Evolutionary conservation across 2,329 filamentous ascomycete species (phyloP), one percentile per base, ranked within the genome.

Genomic region (Tolypocladium guangdongense): DNA sequence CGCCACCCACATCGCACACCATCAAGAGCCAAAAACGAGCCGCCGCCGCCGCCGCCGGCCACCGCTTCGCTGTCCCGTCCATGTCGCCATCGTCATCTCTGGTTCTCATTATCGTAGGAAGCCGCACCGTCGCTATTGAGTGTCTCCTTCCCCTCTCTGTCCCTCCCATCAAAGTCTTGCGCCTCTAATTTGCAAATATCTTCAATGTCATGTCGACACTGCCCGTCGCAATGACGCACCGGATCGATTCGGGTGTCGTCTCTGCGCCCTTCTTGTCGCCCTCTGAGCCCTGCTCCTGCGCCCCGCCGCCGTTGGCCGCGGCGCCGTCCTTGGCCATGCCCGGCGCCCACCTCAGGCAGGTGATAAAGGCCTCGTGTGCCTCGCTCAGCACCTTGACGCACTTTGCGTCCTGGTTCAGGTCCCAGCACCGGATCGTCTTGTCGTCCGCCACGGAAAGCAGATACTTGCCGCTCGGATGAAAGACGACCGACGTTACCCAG

Each of bases 361-460:
- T 90, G 50, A 96, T 82, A 63, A 97, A 96, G 65, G 90, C 90
- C 5, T 80, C 83, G 65, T 95, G 90, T 0, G 83, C 84, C 57
- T 90, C 88, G 38, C 78, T 77, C 18, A 97, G 73, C 0, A 83
- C 84, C 69, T 92, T 92, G 60, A 96, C 90, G 62, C 90, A 92
- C 64, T 90, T 91, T 43, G 88, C 89, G 67, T 95, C 90, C 66
- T 97, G 92, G 30, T 81, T 80, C 30, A 97, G 74, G 72, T 97
- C 92, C 92, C 92, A 97, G 74, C 91, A 96, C 53, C 91, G 80
- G 55, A 97, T 77, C 5, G 89, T 91, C 73, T 93, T 95, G 72
- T 97, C 92, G 66, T 97, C 92, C 18, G 86, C 81, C 22, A 87
- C 88, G 7, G 86, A 91, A 7, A 97, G 72, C 1, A 97, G 78